Evolutionary conservation across 345 rosid species (phyloP), one percentile per base, ranked within the genome.

Genomic region (Eucalyptus lansdowneana): DNA sequence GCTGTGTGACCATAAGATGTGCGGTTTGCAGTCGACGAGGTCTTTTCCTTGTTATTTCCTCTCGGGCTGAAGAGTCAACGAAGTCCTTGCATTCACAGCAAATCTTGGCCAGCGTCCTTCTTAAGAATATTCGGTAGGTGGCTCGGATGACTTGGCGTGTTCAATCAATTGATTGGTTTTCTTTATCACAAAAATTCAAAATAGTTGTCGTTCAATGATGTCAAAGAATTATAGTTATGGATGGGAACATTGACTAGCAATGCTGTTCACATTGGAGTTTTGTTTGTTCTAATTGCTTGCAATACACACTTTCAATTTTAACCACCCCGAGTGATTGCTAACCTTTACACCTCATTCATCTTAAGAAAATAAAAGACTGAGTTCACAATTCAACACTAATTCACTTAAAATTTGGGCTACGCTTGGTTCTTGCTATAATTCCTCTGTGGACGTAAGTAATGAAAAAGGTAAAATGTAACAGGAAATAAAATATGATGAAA

Each of bases 71-170:
- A 27, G 14, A 27, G 2, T 60, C 4, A 12, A 60, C 69, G 31
- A 11, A 60, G 69, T 60, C 69, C 14, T 60, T 60, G 69, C 69
- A 12, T 60, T 12, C 2, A 12, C 16, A 3, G 31, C 69, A 60
- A 60, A 1, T 60, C 16, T 60, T 5, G 15, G 1, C 31, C 31
- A 27, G 1, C 31, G 15, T 60, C 16, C 15, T 60, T 27, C 31
- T 16, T 9, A 12, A 60, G 16, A 60, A 60, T 60, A 27, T 60
- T 60, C 15, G 31, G 69, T 27, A 6, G 69, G 31, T 27, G 67
- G 67, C 67, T 27, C 0, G 67, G 15, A 12, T 0, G 0, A 60
- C 1, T 27, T 27, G 31, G 67, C 31, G 15, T 0, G 7, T 25
- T 60, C 7, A 27, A 6, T 27, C 67, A 27, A 60, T 60, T 6